A percentile compares a stretch with the other conserved stretches of the same genome.
phyloP scores from a whole-genome alignment of 805 yeast genomes.

The Ogataea zsoltii region DNA sequence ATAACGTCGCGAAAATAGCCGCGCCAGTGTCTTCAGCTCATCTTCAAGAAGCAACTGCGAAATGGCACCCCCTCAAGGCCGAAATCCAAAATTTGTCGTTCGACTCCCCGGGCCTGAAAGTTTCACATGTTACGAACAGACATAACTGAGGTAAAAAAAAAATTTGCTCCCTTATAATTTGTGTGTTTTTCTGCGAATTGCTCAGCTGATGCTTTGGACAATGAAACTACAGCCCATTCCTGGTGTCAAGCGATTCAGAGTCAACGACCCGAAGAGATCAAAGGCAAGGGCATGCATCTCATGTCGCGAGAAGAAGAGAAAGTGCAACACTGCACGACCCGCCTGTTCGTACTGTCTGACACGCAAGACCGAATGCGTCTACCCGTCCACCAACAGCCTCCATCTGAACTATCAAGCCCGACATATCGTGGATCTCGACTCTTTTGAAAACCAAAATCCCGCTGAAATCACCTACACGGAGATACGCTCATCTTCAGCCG shows the following conservation, averaged over 20 bases:
- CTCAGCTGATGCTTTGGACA: too few species aligned
- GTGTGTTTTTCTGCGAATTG: too few species aligned
- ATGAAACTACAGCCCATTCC: conserved; percentile 1
- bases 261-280: not conserved
- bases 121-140: too few species aligned
- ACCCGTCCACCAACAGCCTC: conserved; percentile 46
- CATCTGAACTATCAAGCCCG: not conserved
- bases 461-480: not conserved
- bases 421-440: not conserved
- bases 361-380: conserved; percentile 47
- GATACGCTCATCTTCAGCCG: not conserved
- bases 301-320: conserved; percentile 61
- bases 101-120: too few species aligned
- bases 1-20: too few species aligned
- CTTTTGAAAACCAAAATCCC: not conserved
- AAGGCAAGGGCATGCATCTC: conserved; percentile 43
- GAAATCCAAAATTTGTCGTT: too few species aligned
- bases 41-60: too few species aligned
- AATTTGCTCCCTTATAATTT: not conserved
- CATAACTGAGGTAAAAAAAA: too few species aligned
- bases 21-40: too few species aligned
- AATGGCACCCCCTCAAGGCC: too few species aligned
- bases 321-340: conserved; percentile 59
- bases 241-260: not conserved
- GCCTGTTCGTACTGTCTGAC: conserved; percentile 55